Percentiles rank a stretch among this genome's conserved stretches.
phyloP scores from a whole-genome alignment of 768 basidiomycete genomes.

The Boletus eberwhitei region DNA sequence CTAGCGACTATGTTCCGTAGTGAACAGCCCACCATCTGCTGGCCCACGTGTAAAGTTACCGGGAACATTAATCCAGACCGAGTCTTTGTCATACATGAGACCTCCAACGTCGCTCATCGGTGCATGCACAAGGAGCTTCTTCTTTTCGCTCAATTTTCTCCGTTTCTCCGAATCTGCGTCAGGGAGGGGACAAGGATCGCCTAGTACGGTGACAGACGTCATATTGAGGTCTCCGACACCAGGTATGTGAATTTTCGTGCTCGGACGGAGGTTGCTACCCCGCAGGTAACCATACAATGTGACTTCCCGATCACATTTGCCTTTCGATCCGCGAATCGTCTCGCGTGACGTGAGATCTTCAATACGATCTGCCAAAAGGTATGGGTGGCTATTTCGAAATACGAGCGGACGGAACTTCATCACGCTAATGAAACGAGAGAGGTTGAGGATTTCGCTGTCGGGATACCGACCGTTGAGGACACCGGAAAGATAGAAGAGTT shows the following conservation, averaged over 20 bases:
- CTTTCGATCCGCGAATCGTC: slow-evolving; percentile 66
- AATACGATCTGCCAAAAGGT: slow-evolving; percentile 89
- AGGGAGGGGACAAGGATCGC: slow-evolving; percentile 96
- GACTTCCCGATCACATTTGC: slow-evolving; percentile 90
- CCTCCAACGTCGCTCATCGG: slow-evolving; percentile 99
- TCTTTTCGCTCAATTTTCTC: slow-evolving; percentile 92
- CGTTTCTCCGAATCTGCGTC: slow-evolving; percentile 88
- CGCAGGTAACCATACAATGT: slow-evolving; percentile 94
- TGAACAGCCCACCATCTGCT: slow-evolving; percentile 47
- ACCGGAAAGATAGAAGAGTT: slow-evolving; percentile 95
- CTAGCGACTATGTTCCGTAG: background rate
- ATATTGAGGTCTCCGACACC: slow-evolving; percentile 90
- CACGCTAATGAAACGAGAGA: slow-evolving; percentile 92
- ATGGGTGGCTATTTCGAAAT: slow-evolving; percentile 94
- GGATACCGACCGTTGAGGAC: slow-evolving; percentile 97
- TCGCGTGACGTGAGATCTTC: slow-evolving; percentile 95
- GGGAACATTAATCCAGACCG: slow-evolving; percentile 96
- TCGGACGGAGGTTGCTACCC: slow-evolving; percentile 76
- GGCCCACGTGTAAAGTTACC: slow-evolving; percentile 88
- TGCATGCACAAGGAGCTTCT: slow-evolving; percentile 86
- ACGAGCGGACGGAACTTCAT: slow-evolving; percentile 98
- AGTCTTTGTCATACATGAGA: slow-evolving; percentile 96
- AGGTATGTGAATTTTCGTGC: slow-evolving; percentile 87
- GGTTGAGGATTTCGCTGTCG: slow-evolving; percentile 93
- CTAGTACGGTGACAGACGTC: slow-evolving; percentile 65